Conservation (phyloP, 768 basidiomycete species). For the Cystofilobasidium capitatum region DNA sequence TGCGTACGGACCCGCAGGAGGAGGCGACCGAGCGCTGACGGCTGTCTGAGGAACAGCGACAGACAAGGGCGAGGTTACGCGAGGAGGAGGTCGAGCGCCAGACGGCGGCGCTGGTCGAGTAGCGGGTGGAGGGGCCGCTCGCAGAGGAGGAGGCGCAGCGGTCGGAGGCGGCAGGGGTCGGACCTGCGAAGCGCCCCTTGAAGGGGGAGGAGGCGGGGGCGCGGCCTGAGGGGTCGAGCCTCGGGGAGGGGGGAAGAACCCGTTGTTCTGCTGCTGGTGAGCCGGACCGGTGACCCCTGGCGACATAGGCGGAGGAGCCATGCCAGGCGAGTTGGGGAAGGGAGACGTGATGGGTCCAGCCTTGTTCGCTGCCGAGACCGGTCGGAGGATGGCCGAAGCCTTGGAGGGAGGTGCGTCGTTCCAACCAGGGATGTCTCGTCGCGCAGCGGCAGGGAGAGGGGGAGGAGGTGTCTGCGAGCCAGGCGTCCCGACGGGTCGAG, state of each 20-base stretch:
- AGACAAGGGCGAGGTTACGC: background rate
- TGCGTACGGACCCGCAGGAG: conserved; percentile 14
- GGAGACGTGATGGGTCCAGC: conserved; percentile 66
- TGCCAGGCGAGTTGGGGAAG: conserved; percentile 58
- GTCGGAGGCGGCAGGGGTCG: conserved; percentile 34
- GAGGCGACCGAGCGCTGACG: background rate
- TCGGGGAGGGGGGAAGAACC: conserved; percentile 44
- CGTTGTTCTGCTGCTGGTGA: conserved; percentile 41
- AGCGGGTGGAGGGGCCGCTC: conserved; percentile 35
- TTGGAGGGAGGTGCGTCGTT: conserved; percentile 67
- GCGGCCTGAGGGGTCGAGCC: conserved; percentile 28
- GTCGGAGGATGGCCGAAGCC: conserved; percentile 46
- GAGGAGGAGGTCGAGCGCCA: conserved; percentile 7
- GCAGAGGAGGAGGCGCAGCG: conserved; percentile 26
- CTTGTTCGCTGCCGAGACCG: conserved; percentile 47
- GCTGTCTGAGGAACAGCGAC: background rate
- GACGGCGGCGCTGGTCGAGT: conserved; percentile 14
- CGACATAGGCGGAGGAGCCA: conserved; percentile 32
- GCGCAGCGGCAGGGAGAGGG: conserved; percentile 51
- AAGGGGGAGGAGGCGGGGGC: conserved; percentile 21
- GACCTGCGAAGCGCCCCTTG: background rate
- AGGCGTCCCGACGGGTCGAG: conserved; percentile 11
- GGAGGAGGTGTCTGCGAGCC: conserved; percentile 38
- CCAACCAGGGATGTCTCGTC: conserved; percentile 68
- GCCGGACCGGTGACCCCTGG: conserved; percentile 6